These are phyloP conservation scores for Thraustochytrium striatum DNA, from an alignment of 352 stramenopile genomes.

Conservation along the genomic window DNA sequence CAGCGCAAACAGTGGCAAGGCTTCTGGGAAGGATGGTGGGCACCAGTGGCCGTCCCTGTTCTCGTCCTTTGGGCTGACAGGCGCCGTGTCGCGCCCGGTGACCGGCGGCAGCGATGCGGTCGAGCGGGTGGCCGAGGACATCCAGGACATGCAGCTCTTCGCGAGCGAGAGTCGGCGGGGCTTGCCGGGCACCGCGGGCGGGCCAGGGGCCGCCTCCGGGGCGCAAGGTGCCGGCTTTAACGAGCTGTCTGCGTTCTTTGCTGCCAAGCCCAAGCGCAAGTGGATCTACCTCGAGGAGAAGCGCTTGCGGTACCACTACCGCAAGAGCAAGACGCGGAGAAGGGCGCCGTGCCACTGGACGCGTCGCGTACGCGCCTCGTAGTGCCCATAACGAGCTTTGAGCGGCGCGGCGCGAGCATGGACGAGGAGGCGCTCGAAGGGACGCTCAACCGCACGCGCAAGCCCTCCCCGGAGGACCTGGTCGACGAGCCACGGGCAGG, in stretches of 20 bases:
- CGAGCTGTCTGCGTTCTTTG: constrained; percentile 31
- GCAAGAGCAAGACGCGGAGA: constrained; percentile 46
- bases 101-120: background rate
- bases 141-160: constrained; percentile 36
- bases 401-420: background rate
- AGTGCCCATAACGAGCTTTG: background rate
- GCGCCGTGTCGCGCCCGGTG: background rate
- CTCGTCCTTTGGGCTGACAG: constrained; percentile 25
- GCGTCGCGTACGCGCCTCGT: constrained; percentile 14
- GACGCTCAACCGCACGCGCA: constrained; percentile 37
- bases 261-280: constrained; percentile 45
- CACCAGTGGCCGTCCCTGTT: constrained; percentile 34
- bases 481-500: constrained; percentile 16
- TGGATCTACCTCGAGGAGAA: constrained; percentile 47
- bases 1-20: constrained; percentile 28
- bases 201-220: background rate
- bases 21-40: background rate
- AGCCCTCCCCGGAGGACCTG: background rate
- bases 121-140: constrained; percentile 13
- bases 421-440: background rate
- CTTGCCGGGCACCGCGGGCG: too few relatives aligned
- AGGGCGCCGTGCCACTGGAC: constrained; percentile 15
- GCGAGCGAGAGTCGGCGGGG: background rate
- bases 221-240: background rate
- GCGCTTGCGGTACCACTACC: constrained; percentile 41